phyloP scores from a whole-genome alignment of 2,329 filamentous ascomycete genomes.

The Allantophomopsis lycopodina region DNA sequence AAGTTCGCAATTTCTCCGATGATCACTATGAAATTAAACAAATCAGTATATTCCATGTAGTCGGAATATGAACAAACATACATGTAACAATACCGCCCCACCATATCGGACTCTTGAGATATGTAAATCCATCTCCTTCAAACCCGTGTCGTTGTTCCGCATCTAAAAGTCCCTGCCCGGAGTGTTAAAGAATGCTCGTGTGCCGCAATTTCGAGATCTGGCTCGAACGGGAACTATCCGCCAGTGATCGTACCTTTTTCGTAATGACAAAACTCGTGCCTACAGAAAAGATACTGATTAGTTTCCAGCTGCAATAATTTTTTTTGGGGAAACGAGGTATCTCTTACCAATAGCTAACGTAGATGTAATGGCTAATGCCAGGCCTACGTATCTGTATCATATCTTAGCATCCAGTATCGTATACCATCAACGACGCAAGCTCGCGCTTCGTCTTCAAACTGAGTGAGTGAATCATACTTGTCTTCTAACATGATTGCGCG shows the following conservation, averaged over 20 bases:
- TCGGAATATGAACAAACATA: conserved; percentile 29
- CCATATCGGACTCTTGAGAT: conserved; percentile 90
- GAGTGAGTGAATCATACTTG: conserved; percentile 22
- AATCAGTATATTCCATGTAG: conserved; percentile 12
- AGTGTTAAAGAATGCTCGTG: conserved; percentile 4
- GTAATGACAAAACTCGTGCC: conserved; percentile 98
- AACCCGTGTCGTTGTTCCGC: conserved; percentile 87
- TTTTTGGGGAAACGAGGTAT: conserved; percentile 1
- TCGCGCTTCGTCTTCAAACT: not conserved
- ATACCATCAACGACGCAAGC: not conserved
- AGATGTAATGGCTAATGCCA: conserved; percentile 61
- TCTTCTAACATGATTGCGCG: conserved; percentile 26
- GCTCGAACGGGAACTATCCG: no score
- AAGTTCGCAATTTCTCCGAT: conserved; percentile 95
- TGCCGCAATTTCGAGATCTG: no score
- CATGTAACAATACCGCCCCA: conserved; percentile 88
- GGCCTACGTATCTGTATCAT: conserved; percentile 53
- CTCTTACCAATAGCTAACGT: conserved; percentile 61
- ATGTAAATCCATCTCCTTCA: conserved; percentile 90
- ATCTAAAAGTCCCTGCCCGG: conserved; percentile 67
- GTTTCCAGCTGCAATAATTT: conserved; percentile 3
- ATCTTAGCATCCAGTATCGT: conserved; percentile 8
- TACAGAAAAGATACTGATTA: conserved; percentile 21
- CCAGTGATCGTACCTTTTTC: conserved; percentile 60
- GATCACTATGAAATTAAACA: conserved; percentile 48